Percentiles rank a stretch among this genome's conserved stretches.
These are phyloP conservation scores for Trypanosoma lewisi DNA, from an alignment of 208 protist genomes.

Conservation along the genomic window DNA sequence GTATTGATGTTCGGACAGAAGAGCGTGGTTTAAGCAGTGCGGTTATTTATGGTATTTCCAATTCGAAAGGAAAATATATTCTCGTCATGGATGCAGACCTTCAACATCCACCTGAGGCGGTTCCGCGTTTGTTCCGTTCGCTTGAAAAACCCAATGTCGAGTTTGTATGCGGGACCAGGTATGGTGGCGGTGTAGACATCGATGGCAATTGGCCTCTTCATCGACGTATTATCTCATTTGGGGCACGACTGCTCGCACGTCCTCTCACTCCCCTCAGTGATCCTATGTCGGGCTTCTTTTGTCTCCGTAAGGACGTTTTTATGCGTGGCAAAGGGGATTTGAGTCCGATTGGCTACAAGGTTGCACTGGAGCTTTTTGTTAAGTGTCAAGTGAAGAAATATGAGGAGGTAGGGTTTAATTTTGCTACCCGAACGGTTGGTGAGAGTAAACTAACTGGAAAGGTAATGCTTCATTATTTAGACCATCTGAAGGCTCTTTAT, in stretches of 20 bases:
- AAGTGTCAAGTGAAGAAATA: constrained; percentile 74
- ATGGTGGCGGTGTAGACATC: constrained; percentile 68
- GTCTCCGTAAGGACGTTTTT: constrained; percentile 65
- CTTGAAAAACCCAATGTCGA: constrained; percentile 56
- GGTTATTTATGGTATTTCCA: constrained; percentile 79
- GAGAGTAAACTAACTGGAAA: constrained; percentile 90
- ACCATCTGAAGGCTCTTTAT: constrained; percentile 79
- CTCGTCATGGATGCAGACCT: constrained; percentile 93
- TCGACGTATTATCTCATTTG: constrained; percentile 86
- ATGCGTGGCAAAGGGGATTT: constrained; percentile 36
- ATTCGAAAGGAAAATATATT: constrained; percentile 46
- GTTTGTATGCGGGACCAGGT: constrained; percentile 90
- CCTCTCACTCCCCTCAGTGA: constrained; percentile 88
- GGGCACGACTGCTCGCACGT: constrained; percentile 75
- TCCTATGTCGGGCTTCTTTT: constrained; percentile 94
- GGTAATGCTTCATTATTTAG: constrained; percentile 84
- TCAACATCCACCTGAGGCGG: constrained; percentile 89
- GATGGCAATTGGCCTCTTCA: constrained; percentile 88
- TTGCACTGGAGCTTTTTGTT: constrained; percentile 90
- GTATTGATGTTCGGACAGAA: constrained; percentile 72
- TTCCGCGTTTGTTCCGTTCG: constrained; percentile 63
- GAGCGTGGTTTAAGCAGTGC: constrained; percentile 89
- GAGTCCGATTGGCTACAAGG: constrained; percentile 93
- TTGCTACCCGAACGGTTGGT: constrained; percentile 69
- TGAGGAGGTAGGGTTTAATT: constrained; percentile 83